phyloP scores from a whole-genome alignment of 352 stramenopile species.

The Globisporangium carolinianum region DNA sequence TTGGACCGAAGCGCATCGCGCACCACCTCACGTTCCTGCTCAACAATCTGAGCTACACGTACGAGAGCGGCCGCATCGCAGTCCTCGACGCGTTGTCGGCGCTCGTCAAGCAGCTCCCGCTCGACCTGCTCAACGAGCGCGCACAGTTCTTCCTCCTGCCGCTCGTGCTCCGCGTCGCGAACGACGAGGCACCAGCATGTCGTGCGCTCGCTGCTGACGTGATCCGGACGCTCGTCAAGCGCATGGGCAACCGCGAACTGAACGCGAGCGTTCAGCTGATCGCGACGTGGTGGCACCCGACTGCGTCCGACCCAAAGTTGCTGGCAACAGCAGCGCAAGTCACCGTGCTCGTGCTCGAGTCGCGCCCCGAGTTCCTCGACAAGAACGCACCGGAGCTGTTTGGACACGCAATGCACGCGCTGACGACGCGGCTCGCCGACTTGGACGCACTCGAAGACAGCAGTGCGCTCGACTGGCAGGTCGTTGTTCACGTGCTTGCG shows the following conservation, averaged over 20 bases:
- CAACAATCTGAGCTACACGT: conserved; percentile 94
- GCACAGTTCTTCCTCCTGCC: conserved; percentile 94
- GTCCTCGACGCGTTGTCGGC: conserved; percentile 87
- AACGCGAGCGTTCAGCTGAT: conserved; percentile 87
- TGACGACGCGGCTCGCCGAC: conserved; percentile 26
- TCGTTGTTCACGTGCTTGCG: conserved; percentile 53
- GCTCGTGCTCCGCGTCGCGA: conserved; percentile 93
- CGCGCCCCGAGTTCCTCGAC: conserved; percentile 70
- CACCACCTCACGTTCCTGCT: conserved; percentile 93
- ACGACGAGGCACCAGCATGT: conserved; percentile 91
- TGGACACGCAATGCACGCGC: conserved; percentile 21
- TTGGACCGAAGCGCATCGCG: conserved; percentile 90
- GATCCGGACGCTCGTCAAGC: conserved; percentile 82
- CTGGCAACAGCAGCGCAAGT: conserved; percentile 68
- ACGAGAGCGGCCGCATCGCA: conserved; percentile 90
- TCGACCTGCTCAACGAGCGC: conserved; percentile 88
- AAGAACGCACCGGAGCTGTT: conserved; percentile 46
- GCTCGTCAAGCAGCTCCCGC: conserved; percentile 89
- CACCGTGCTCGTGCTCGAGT: conserved; percentile 62
- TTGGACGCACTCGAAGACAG: conserved; percentile 41
- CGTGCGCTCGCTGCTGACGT: conserved; percentile 71
- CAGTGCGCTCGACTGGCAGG: conserved; percentile 45
- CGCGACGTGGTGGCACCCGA: conserved; percentile 77
- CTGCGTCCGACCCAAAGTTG: conserved; percentile 43
- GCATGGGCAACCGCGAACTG: conserved; percentile 87